Percentiles rank a stretch among this genome's conserved stretches.
Conservation (phyloP, 2,329 filamentous ascomycete species). For the Ophiostoma quercus region DNA sequence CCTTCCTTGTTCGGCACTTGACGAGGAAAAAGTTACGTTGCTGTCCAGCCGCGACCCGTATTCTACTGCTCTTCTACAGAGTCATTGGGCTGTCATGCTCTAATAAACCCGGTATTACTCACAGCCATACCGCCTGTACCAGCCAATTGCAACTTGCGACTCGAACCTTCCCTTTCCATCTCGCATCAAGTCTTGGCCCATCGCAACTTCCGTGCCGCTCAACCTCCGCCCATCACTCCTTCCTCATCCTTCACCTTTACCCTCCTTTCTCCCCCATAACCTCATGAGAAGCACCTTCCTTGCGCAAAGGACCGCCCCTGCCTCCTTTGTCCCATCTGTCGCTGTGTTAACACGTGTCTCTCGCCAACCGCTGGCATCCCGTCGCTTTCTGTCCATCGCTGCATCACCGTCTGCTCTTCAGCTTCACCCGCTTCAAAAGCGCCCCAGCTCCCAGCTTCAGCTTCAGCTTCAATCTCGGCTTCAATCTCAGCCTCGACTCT, state of each 20-base stretch:
- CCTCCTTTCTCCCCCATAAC: background rate
- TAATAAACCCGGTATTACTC: background rate
- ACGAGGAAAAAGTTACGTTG: slow-evolving; percentile 5
- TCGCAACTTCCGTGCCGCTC: slow-evolving; percentile 16
- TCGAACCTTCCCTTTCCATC: slow-evolving; percentile 17
- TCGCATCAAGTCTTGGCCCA: slow-evolving; percentile 10
- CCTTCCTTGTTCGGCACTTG: slow-evolving; percentile 24
- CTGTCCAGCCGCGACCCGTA: slow-evolving; percentile 12
- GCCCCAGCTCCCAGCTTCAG: background rate
- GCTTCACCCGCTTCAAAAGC: slow-evolving; percentile 10
- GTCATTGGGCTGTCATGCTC: background rate
- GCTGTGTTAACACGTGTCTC: slow-evolving; percentile 1
- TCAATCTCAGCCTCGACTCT: background rate
- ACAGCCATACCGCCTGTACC: background rate
- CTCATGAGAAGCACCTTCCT: slow-evolving; percentile 21
- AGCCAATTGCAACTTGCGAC: slow-evolving; percentile 11
- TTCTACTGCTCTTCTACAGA: background rate
- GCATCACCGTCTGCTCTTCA: background rate
- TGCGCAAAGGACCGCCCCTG: slow-evolving; percentile 22
- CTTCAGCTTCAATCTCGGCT: background rate
- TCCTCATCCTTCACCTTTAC: background rate
- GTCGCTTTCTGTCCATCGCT: slow-evolving; percentile 12
- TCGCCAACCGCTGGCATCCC: background rate
- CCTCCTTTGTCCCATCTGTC: slow-evolving; percentile 18
- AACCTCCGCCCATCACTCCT: background rate